Conservation (phyloP, 2,329 filamentous ascomycete genomes). For the Ophiocordyceps camponoti-saundersi region DNA sequence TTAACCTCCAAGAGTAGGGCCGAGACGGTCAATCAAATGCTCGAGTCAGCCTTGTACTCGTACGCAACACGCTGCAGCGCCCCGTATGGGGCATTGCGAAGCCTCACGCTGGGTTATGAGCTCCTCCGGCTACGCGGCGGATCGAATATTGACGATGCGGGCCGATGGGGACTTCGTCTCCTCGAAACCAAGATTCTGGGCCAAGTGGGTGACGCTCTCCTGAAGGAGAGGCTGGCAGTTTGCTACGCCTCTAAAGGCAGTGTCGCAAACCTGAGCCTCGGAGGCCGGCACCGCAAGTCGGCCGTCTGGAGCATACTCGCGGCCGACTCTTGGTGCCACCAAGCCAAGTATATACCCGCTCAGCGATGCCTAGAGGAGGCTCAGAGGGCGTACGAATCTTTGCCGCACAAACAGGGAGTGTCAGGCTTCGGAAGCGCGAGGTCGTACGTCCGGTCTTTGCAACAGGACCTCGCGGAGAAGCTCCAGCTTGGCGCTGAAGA, state of each 20-base stretch:
- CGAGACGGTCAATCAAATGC: constrained; percentile 70
- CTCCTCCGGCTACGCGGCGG: constrained; percentile 68
- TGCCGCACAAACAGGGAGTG: constrained; percentile 33
- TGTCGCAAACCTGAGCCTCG: constrained; percentile 48
- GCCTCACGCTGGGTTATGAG: constrained; percentile 60
- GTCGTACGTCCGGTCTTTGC: constrained; percentile 33
- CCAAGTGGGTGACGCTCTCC: constrained; percentile 58
- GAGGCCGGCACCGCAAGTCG: constrained; percentile 63
- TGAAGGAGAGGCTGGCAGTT: constrained; percentile 71
- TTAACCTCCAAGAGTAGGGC: constrained; percentile 59
- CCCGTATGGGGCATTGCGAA: constrained; percentile 66
- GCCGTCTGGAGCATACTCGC: constrained; percentile 78
- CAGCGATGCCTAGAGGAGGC: constrained; percentile 63
- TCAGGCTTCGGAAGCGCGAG: constrained; percentile 31
- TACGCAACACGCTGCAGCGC: constrained; percentile 74
- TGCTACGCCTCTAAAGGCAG: constrained; percentile 66
- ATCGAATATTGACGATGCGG: constrained; percentile 69
- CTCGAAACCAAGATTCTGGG: constrained; percentile 67
- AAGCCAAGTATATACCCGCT: constrained; percentile 62
- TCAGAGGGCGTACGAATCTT: constrained; percentile 31
- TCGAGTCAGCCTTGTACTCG: constrained; percentile 83
- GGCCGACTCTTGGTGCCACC: constrained; percentile 66
- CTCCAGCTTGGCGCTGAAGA: constrained; percentile 20
- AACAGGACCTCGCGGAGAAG: constrained; percentile 30
- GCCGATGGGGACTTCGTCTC: constrained; percentile 65